Evolutionary conservation across 768 basidiomycete genomes (phyloP), one percentile per base, ranked within the genome.

Genomic region (Termitomyces sp.): DNA sequence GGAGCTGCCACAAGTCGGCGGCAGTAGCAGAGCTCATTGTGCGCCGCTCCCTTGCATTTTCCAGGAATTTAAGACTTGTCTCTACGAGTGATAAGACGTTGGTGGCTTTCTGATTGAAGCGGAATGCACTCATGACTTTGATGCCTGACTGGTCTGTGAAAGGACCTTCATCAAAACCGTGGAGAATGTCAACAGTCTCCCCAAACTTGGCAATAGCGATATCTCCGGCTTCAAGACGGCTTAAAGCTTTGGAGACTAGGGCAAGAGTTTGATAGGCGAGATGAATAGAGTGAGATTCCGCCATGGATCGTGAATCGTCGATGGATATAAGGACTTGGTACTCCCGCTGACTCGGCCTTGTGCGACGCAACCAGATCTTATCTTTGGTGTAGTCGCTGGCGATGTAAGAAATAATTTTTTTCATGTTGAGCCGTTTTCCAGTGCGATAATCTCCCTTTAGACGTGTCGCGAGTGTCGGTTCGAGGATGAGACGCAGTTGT

Each of bases 361-460:
- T 97, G 22, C 97, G 84, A 27, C 96, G 88, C 37, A 98, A 78
- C 97, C 97, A 99, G 63, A 98, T 98, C 75, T 95, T 95, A 81
- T 99, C 96, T 72, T 98, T 98, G 54, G 95, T 98, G 78, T 93
- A 99, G 75, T 99, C 97, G 74, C 90, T 93, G 37, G 97, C 96
- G 61, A 99, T 95, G 78, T 96, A 98, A 3, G 91, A 86, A 61
- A 99, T 95, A 71, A 98, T 93, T 75, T 95, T 95, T 71, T 95
- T 94, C 96, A 98, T 98, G 73, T 98, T 98, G 33, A 99, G 82
- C 20, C 96, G 83, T 75, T 99, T 99, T 54, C 97, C 97, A 0
- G 93, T 95, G 33, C 95, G 90, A 72, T 97, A 99, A 76, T 98
- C 97, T 41, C 97, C 97, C 73, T 91, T 89, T 46, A 99, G 79